Evolutionary conservation across 2,329 filamentous ascomycete genomes (phyloP).

Genomic region (Calonectria honghensis): DNA sequence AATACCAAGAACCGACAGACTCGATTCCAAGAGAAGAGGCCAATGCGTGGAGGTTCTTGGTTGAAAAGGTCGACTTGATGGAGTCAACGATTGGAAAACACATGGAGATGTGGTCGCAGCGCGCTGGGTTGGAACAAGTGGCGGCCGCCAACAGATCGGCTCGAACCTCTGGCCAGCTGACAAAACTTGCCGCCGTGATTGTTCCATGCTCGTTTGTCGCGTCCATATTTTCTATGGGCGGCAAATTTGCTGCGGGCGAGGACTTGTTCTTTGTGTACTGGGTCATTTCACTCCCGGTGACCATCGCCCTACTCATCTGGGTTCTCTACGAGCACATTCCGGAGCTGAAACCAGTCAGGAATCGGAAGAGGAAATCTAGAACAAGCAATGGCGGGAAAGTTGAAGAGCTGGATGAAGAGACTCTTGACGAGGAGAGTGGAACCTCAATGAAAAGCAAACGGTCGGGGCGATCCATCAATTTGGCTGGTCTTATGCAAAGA

Average conservation of each 20-base stretch:
- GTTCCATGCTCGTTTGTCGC: not conserved
- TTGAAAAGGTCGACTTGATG: not conserved
- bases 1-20: not conserved
- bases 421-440: not conserved
- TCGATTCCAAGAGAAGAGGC: not conserved
- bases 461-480: not conserved
- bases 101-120: not conserved
- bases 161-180: not conserved
- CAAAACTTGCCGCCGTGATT: not conserved
- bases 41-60: not conserved
- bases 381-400: not conserved
- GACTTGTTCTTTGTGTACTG: not conserved
- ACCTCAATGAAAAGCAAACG: not conserved
- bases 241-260: not conserved
- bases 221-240: not conserved
- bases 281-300: not conserved
- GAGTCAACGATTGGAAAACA: not conserved
- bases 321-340: not conserved
- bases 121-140: not conserved
- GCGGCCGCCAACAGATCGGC: not conserved
- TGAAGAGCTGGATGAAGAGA: too few relatives aligned
- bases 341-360: not conserved
- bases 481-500: not conserved
- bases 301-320: not conserved
- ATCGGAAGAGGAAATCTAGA: not conserved